Evolutionary conservation across 805 yeast genomes (phyloP).

Genomic region (Yarrowia divulgata): DNA sequence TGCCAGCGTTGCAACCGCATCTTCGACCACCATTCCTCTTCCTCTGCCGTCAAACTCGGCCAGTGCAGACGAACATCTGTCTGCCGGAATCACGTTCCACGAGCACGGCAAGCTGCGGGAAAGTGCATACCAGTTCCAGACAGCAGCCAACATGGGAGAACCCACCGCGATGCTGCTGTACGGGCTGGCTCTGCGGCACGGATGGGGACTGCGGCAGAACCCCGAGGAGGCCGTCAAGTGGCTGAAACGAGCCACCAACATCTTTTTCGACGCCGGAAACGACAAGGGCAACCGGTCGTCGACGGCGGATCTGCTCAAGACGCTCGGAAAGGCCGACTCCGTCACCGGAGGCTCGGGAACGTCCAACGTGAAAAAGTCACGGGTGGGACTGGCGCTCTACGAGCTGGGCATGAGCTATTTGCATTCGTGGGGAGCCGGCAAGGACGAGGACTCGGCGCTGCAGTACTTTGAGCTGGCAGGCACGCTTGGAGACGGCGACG

Average conservation of each 20-base stretch:
- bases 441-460: slow-evolving; percentile 65
- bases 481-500: slow-evolving; percentile 68
- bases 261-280: slow-evolving; percentile 20
- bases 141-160: slow-evolving; percentile 68
- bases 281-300: slow-evolving; percentile 47
- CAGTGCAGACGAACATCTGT: slow-evolving; percentile 47
- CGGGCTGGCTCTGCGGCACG: slow-evolving; percentile 69
- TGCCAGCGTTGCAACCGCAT: background rate
- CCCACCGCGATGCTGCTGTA: slow-evolving; percentile 73
- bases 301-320: slow-evolving; percentile 41
- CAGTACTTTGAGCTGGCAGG: slow-evolving; percentile 69
- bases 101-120: slow-evolving; percentile 68
- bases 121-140: slow-evolving; percentile 70
- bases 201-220: slow-evolving; percentile 71
- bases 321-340: slow-evolving; percentile 25
- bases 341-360: slow-evolving; percentile 20
- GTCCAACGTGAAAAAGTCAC: slow-evolving; percentile 43
- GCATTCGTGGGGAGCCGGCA: slow-evolving; percentile 63
- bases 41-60: slow-evolving; percentile 42
- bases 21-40: background rate
- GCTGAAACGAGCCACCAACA: slow-evolving; percentile 60
- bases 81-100: slow-evolving; percentile 53
- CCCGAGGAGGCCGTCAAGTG: slow-evolving; percentile 63
- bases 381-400: slow-evolving; percentile 55
- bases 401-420: slow-evolving; percentile 67